Percentiles rank a stretch among this genome's conserved stretches.
These are phyloP conservation scores for Arthrinium puccinioides DNA, from an alignment of 2,329 filamentous ascomycete genomes.

Conservation along the genomic window DNA sequence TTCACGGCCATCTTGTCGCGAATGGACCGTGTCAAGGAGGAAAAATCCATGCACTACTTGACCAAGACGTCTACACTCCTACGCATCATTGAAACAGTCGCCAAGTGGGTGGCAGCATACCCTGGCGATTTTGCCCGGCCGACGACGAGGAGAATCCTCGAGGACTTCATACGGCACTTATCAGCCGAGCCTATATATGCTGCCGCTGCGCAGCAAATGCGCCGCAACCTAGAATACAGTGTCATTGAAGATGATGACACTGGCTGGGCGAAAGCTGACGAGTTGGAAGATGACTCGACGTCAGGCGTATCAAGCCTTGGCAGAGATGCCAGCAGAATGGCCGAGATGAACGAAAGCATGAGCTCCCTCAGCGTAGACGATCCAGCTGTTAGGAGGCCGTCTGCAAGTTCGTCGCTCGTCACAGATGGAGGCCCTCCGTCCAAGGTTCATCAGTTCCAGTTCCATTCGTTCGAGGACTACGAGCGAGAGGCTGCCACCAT, in stretches of 20 bases:
- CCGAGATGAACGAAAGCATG: slow-evolving; percentile 37
- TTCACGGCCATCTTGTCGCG: slow-evolving; percentile 71
- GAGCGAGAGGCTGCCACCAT: slow-evolving; percentile 69
- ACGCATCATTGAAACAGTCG: slow-evolving; percentile 74
- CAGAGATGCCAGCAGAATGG: slow-evolving; percentile 11
- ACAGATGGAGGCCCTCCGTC: slow-evolving; percentile 27
- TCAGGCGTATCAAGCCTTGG: slow-evolving; percentile 13
- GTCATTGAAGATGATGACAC: slow-evolving; percentile 85
- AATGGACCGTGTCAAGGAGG: slow-evolving; percentile 63
- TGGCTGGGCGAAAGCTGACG: slow-evolving; percentile 82
- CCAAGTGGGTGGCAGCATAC: slow-evolving; percentile 84
- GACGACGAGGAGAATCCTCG: slow-evolving; percentile 62
- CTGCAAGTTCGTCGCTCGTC: slow-evolving; percentile 37
- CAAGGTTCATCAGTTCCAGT: slow-evolving; percentile 41
- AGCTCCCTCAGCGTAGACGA: slow-evolving; percentile 42
- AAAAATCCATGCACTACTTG: slow-evolving; percentile 61
- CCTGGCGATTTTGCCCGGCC: slow-evolving; percentile 87
- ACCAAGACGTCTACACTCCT: slow-evolving; percentile 75
- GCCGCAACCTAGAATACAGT: slow-evolving; percentile 62
- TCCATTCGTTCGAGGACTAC: slow-evolving; percentile 68
- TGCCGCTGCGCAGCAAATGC: slow-evolving; percentile 79
- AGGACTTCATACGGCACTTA: slow-evolving; percentile 69
- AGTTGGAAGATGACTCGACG: slow-evolving; percentile 24
- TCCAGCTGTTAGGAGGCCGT: slow-evolving; percentile 30
- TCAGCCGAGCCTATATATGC: slow-evolving; percentile 74